Evolutionary conservation across 1,139 yeast genomes (phyloP), one percentile per base, ranked within the genome.

Genomic region (Pichia sp.): DNA sequence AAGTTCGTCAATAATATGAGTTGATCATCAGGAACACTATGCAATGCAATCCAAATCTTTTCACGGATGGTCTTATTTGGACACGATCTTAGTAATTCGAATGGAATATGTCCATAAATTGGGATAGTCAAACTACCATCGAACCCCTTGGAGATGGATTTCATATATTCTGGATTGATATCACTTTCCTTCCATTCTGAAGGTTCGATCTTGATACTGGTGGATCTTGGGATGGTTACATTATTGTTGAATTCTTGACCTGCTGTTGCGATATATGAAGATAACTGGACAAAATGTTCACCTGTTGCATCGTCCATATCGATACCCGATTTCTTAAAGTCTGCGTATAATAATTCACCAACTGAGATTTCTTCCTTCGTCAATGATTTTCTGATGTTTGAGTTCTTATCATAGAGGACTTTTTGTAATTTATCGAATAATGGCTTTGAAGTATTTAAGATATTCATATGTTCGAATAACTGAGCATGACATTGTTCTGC

Each of bases 401-500:
- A 62, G 42, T 76, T 76, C 4, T 70, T 65, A 14, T 45, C 42
- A 22, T 42, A 40, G 50, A 91, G 66, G 1, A 86, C 83, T 15
- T 67, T 66, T 31, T 76, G 75, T 40, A 93, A 72, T 46, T 77
- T 79, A 38, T 70, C 67, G 60, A 84, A 89, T 37, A 93, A 71
- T 39, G 79, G 85, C 15, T 83, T 87, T 51, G 89, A 85, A 7
- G 98, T 93, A 64, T 93, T 93, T 42, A 93, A 72, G 51, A 85
- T 79, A 66, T 90, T 93, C 99, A 93, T 94, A 65, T 85, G 91
- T 53, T 90, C 96, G 67, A 85, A 93, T 85, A 93, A 79, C 54
- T 81, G 73, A 58, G 89, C 96, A 61, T 93, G 97, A 28, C 95
- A 85, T 45, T 78, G 76, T 60, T 93, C 96, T 1, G 99, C 96